A percentile compares a stretch with the other conserved stretches of the same genome.
Evolutionary conservation across 2,329 filamentous ascomycete species (phyloP).

Genomic region (Aspergillus unguis): DNA sequence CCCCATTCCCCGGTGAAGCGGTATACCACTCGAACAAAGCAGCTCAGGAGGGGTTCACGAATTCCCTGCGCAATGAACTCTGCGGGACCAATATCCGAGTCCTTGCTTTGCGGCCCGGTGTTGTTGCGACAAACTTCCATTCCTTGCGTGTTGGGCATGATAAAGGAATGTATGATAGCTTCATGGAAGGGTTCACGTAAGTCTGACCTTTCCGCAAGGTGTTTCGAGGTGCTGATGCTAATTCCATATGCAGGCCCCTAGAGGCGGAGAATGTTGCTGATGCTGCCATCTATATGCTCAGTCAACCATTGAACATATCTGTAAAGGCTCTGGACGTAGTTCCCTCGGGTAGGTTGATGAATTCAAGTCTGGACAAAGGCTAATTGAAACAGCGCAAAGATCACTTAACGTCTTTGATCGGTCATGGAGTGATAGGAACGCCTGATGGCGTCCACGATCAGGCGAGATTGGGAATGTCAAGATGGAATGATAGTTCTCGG

Average conservation of each 20-base stretch:
- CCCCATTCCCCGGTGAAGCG: conserved; percentile 49
- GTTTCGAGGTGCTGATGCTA: not conserved
- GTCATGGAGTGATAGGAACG: conserved; percentile 24
- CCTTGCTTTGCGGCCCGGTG: conserved; percentile 46
- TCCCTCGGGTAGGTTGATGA: conserved; percentile 32
- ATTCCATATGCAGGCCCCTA: conserved; percentile 31
- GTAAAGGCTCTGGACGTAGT: conserved; percentile 50
- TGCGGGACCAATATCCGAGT: conserved; percentile 48
- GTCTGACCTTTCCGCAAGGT: not conserved
- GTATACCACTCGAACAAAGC: conserved; percentile 51
- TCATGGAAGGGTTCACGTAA: conserved; percentile 45
- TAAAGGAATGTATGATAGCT: conserved; percentile 41
- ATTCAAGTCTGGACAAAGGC: not conserved
- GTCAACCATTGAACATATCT: conserved; percentile 38
- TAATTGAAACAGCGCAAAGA: conserved; percentile 25
- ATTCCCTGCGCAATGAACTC: conserved; percentile 49
- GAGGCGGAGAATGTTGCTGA: conserved; percentile 45
- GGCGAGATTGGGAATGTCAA: not conserved
- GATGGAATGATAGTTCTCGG: too few relatives aligned
- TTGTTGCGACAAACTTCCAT: conserved; percentile 51
- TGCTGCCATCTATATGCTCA: conserved; percentile 44
- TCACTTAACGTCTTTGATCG: conserved; percentile 33
- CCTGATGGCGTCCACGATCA: not conserved
- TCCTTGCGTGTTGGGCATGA: conserved; percentile 46
- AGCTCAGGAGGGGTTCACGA: conserved; percentile 49